These are phyloP conservation scores for Debaryomyces singareniensis DNA, from an alignment of 1,139 yeast genomes.

Conservation along the genomic window DNA sequence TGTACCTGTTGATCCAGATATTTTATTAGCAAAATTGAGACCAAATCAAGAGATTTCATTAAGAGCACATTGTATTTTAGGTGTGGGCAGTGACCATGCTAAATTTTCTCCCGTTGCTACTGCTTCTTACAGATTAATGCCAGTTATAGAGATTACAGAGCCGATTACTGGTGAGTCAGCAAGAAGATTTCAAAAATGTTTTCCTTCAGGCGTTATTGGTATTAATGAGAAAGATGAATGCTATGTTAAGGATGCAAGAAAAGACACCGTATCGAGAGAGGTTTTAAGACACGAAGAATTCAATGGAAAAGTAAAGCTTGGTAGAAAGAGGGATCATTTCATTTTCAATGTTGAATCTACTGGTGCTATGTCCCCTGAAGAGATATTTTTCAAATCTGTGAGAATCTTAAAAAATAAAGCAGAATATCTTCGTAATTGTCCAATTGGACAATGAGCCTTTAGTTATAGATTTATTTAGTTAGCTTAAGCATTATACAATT, in stretches of 20 bases:
- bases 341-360: slow-evolving; percentile 91
- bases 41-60: slow-evolving; percentile 96
- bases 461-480: neutral
- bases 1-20: slow-evolving; percentile 79
- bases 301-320: slow-evolving; percentile 80
- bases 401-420: slow-evolving; percentile 83
- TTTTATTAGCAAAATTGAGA: slow-evolving; percentile 82
- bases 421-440: slow-evolving; percentile 70
- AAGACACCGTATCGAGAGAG: slow-evolving; percentile 94
- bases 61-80: slow-evolving; percentile 85
- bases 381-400: slow-evolving; percentile 85
- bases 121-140: slow-evolving; percentile 92
- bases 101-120: slow-evolving; percentile 96
- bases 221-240: slow-evolving; percentile 69
- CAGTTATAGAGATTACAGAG: slow-evolving; percentile 72
- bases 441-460: slow-evolving; percentile 49
- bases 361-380: slow-evolving; percentile 96
- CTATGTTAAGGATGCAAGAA: slow-evolving; percentile 77
- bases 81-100: slow-evolving; percentile 93
- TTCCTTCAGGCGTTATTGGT: slow-evolving; percentile 89
- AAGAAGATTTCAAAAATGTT: slow-evolving; percentile 74
- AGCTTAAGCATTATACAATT: neutral
- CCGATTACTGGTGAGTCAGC: slow-evolving; percentile 80
- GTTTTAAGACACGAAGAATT: slow-evolving; percentile 91
- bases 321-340: slow-evolving; percentile 87